Evolutionary conservation across 306 rosid species (phyloP).

Genomic region (Cajanus cajan): DNA sequence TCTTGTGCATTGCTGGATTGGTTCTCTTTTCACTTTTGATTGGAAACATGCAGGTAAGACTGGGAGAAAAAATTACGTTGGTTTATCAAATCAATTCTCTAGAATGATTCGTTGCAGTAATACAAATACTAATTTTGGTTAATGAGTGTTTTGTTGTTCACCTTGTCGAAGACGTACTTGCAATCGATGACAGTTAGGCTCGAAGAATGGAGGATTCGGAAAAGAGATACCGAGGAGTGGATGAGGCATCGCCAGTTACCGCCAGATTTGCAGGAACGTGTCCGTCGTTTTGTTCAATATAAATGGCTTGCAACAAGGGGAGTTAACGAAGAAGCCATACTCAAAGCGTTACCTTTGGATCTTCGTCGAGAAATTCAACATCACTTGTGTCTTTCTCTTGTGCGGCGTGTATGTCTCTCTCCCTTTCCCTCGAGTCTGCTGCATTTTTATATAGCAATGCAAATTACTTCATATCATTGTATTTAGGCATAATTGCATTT

Average conservation of each 20-base stretch:
- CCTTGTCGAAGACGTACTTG: constrained; percentile 62
- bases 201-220: constrained; percentile 87
- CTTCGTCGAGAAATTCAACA: constrained; percentile 90
- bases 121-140: constrained; percentile 23
- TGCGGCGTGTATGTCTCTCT: constrained; percentile 68
- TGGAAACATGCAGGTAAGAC: constrained; percentile 87
- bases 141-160: background rate
- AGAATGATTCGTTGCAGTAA: background rate
- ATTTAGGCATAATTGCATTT: too few species aligned
- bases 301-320: constrained; percentile 91
- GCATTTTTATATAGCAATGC: background rate
- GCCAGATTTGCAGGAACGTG: constrained; percentile 67
- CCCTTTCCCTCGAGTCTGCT: background rate
- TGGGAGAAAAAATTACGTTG: background rate
- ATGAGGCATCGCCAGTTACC: constrained; percentile 95
- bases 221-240: constrained; percentile 90
- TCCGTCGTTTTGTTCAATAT: constrained; percentile 75
- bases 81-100: background rate
- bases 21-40: constrained; percentile 69
- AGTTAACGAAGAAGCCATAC: constrained; percentile 79
- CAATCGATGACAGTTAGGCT: constrained; percentile 72
- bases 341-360: constrained; percentile 65
- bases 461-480: background rate
- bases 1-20: constrained; percentile 63
- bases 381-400: constrained; percentile 79